Conservation (phyloP, 495 filamentous ascomycete species). For the Talaromyces wortmannii region DNA sequence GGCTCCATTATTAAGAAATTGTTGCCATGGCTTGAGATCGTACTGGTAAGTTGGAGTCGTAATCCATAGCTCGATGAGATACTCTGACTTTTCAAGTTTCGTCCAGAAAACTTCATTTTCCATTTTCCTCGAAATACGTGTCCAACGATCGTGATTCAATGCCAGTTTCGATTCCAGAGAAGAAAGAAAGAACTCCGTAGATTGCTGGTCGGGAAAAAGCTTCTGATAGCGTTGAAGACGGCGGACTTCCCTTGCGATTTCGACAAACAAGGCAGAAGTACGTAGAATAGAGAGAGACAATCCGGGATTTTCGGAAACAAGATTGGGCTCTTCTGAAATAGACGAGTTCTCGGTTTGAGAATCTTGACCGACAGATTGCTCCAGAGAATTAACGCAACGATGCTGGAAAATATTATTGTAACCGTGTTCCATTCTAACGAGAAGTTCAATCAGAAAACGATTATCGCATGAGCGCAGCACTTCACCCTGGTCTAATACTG, state of each 20-base stretch:
- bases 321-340: neutral
- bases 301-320: no score
- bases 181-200: neutral
- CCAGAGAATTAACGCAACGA: neutral
- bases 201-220: neutral
- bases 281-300: neutral
- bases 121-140: neutral
- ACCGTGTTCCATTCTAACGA: neutral
- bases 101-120: neutral
- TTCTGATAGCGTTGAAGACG: slow-evolving; percentile 4
- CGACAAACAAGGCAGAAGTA: slow-evolving; percentile 1
- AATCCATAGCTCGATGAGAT: slow-evolving; percentile 1
- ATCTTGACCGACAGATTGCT: neutral
- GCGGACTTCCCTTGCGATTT: neutral
- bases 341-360: neutral
- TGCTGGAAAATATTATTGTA: slow-evolving; percentile 2
- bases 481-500: neutral
- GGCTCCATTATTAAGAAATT: slow-evolving; percentile 3
- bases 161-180: neutral
- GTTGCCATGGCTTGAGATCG: slow-evolving; percentile 7
- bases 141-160: neutral
- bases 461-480: neutral
- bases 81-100: slow-evolving; percentile 1
- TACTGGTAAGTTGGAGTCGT: slow-evolving; percentile 2
- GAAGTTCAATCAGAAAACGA: slow-evolving; percentile 4